These are phyloP conservation scores for Penicillium janthinellum DNA, from an alignment of 2,329 filamentous ascomycete genomes.

Conservation along the genomic window DNA sequence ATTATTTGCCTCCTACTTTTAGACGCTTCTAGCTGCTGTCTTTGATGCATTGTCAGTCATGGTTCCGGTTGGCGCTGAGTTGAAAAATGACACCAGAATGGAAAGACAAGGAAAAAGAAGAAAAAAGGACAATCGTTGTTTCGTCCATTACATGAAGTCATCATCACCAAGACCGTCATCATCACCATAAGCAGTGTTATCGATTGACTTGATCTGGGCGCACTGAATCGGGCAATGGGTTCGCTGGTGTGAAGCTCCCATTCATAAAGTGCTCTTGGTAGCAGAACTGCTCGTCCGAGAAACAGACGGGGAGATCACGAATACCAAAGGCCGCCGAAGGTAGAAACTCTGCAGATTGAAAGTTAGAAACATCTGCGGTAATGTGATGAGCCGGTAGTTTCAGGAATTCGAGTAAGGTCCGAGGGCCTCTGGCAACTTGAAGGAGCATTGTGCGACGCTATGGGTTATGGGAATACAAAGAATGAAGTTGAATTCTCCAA, in stretches of 20 bases:
- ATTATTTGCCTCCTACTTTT: not conserved
- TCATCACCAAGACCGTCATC: conserved; percentile 77
- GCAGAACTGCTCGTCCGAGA: not conserved
- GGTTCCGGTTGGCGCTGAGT: too few relatives aligned
- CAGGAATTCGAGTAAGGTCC: too few relatives aligned
- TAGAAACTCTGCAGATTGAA: conserved; percentile 3
- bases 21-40: not conserved
- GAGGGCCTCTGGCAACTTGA: too few relatives aligned
- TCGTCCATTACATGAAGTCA: conserved; percentile 50
- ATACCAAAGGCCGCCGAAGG: conserved; percentile 4
- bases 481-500: too few relatives aligned
- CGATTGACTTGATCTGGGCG: conserved; percentile 44
- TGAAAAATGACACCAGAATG: conserved; percentile 3
- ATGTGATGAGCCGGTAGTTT: too few relatives aligned
- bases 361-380: not conserved
- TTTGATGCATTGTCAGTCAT: not conserved
- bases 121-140: conserved; percentile 4
- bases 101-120: conserved; percentile 16
- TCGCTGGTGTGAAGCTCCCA: not conserved
- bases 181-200: conserved; percentile 78
- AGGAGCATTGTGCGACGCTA: too few relatives aligned
- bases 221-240: not conserved
- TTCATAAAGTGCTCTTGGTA: conserved; percentile 5
- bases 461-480: too few relatives aligned
- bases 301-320: not conserved